Evolutionary conservation across 768 basidiomycete species (phyloP).

Genomic region (Podaxis sp.): DNA sequence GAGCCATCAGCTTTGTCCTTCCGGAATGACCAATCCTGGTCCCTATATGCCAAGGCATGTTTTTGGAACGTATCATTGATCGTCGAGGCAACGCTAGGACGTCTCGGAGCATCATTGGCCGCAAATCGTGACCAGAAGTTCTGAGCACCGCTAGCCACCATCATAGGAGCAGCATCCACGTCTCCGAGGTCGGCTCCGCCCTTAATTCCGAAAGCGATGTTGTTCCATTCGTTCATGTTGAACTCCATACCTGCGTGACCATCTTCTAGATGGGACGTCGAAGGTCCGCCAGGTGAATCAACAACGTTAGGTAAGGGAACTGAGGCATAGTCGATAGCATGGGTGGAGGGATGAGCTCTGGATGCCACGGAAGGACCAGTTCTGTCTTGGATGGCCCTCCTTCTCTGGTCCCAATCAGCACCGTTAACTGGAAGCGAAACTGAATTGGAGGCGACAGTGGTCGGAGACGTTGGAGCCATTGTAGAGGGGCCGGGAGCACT

Average conservation of each 20-base stretch:
- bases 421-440: constrained; percentile 52
- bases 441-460: constrained; percentile 22
- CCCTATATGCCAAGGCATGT: constrained; percentile 13
- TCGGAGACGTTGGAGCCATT: constrained; percentile 22
- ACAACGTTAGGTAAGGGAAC: constrained; percentile 2
- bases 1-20: constrained; percentile 22
- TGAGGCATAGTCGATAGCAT: constrained; percentile 8
- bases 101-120: constrained; percentile 7
- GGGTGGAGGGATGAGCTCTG: constrained; percentile 2
- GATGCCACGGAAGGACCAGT: constrained; percentile 21
- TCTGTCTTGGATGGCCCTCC: constrained; percentile 30
- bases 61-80: constrained; percentile 15
- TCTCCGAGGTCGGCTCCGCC: constrained; percentile 24
- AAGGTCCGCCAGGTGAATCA: constrained; percentile 5
- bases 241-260: constrained; percentile 36
- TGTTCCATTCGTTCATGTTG: constrained; percentile 35
- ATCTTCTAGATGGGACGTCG: constrained; percentile 10
- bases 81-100: constrained; percentile 17
- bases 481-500: constrained; percentile 6
- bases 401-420: constrained; percentile 58
- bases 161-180: constrained; percentile 3
- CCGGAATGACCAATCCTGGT: constrained; percentile 27
- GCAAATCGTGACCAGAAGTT: constrained; percentile 6
- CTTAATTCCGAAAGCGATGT: constrained; percentile 18
- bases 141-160: not conserved